Evolutionary conservation across 164 flowering plant species (phyloP).

Genomic region (Magnolia kwangsiensis): DNA sequence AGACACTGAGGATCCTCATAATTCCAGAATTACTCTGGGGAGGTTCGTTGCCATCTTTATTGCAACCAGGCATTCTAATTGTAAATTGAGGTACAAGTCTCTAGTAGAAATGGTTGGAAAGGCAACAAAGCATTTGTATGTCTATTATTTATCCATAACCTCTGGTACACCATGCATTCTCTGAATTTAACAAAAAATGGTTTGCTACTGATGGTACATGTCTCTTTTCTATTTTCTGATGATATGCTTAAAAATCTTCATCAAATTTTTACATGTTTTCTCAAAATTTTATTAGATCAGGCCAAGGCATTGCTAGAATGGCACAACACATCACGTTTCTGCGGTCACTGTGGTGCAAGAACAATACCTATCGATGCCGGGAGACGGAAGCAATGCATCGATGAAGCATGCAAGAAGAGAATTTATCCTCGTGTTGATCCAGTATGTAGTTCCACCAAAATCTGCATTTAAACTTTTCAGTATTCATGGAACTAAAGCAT

Average conservation of each 20-base stretch:
- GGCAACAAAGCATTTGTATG: too few relatives aligned
- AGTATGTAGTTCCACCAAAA: constrained; percentile 28
- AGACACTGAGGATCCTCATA: too few relatives aligned
- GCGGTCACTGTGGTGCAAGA: constrained; percentile 77
- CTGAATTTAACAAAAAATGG: neutral
- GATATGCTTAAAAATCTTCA: neutral
- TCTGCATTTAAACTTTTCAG: neutral
- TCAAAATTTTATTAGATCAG: constrained; percentile 32
- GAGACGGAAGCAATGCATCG: constrained; percentile 74
- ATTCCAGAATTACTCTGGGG: too few relatives aligned
- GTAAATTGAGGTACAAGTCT: too few relatives aligned
- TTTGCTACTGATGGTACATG: neutral
- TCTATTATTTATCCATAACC: too few relatives aligned
- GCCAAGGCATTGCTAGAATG: constrained; percentile 91
- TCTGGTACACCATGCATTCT: too few relatives aligned
- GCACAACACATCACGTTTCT: constrained; percentile 69
- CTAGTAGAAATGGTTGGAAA: too few relatives aligned
- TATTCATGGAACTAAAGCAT: neutral
- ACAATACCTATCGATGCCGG: constrained; percentile 80
- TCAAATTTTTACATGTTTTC: neutral
- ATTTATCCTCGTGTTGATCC: constrained; percentile 96
- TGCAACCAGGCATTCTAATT: too few relatives aligned
- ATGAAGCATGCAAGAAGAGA: constrained; percentile 67
- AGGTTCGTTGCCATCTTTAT: too few relatives aligned
- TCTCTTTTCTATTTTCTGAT: neutral